Evolutionary conservation across 495 filamentous ascomycete genomes (phyloP), one percentile per base, ranked within the genome.

Genomic region (Parachaetomium inaequale): DNA sequence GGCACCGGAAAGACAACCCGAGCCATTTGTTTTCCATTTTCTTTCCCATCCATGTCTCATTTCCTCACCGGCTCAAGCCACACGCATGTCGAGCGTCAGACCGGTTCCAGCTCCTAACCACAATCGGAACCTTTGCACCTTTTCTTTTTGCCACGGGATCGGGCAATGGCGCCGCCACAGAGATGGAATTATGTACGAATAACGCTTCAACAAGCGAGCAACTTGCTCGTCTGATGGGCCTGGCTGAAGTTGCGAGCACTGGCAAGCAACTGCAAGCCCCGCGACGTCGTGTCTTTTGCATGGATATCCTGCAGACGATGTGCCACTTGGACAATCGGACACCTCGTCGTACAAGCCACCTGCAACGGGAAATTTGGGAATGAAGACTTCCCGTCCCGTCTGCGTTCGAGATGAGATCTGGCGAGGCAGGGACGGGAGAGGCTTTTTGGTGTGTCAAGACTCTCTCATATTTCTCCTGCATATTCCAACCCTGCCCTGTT

Each of bases 41-140:
- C 36, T 36, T 55, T 42, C 34, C 11, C 36, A 40, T 26, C 32
- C 21, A 17, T 46, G 42, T 46, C 32, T 34, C 29, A 25, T n/a
- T 46, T 61, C 40, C 28, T 63, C 52, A 51, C 58, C 47, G 58
- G 47, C 46, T 31, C 45, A 43, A 59, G 57, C 57, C 57, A 51
- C 43, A 21, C 42, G n/a, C 28, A 47, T 58, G 40, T 21, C 28
- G 42, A 40, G 31, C 15, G 57, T 3, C 47, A 52, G 46, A 51
- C 57, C 46, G 32, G 31, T 38, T 32, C 40, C n/a, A 21, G 3
- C 3, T 15, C 32, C 55, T 12, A 45, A 31, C 42, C 25, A 5
- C 38, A 31, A 57, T 28, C 7, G 43, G 31, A 14, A 19, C 31
- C 7, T 34, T 53, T 23, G 21, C 23, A 34, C 31, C 19, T 34